Conservation (phyloP, 441 rosid genomes). For the Pelargonium fulgidum region DNA sequence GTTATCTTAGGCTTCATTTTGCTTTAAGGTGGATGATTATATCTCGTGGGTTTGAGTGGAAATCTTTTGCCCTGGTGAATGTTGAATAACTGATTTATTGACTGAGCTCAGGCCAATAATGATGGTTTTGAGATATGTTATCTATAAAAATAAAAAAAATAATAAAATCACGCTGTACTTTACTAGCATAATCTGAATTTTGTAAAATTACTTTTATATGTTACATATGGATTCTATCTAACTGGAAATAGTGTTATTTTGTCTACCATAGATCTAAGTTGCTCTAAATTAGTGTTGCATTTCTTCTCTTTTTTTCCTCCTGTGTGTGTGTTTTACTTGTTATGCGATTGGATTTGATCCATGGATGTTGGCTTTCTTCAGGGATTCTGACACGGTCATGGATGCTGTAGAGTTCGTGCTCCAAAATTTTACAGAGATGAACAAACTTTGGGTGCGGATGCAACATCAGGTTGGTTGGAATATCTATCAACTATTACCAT, state of each 20-base stretch:
- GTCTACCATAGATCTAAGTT: not conserved
- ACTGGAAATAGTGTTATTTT: not conserved
- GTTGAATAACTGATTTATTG: not conserved
- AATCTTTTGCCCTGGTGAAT: not conserved
- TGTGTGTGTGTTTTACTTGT: constrained; percentile 3
- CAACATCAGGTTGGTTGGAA: constrained; percentile 76
- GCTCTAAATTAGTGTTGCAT: not conserved
- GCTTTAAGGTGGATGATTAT: not conserved
- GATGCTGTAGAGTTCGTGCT: constrained; percentile 77
- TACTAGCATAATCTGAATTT: not conserved
- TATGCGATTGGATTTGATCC: constrained; percentile 12
- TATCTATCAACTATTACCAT: constrained; percentile 34
- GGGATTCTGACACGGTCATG: constrained; percentile 66
- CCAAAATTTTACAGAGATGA: constrained; percentile 78
- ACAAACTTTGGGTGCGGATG: constrained; percentile 87
- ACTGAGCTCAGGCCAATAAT: not conserved
- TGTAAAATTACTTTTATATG: not conserved
- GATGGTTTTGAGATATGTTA: not conserved
- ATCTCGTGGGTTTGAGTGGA: not conserved
- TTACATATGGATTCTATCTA: not conserved
- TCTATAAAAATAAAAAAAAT: too few relatives aligned
- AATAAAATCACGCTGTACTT: not conserved
- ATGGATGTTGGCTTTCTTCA: constrained; percentile 24
- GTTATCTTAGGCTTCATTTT: constrained; percentile 2
- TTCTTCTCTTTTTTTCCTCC: not conserved